Evolutionary conservation across 2,329 filamentous ascomycete species (phyloP), one percentile per base, ranked within the genome.

Genomic region (Eutypella sp.): DNA sequence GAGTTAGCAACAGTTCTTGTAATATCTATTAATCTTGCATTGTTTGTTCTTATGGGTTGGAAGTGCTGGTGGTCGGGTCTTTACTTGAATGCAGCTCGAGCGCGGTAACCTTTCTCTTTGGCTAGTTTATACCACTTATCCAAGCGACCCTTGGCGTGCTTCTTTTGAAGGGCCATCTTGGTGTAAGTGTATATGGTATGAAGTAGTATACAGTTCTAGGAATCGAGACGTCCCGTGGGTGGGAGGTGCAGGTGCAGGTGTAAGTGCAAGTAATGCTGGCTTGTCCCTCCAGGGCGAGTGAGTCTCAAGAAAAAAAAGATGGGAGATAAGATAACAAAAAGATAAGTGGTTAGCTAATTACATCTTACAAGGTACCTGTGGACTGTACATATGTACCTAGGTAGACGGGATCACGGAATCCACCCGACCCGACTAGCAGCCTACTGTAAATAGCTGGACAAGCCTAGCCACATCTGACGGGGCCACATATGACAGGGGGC

Each of bases 111-210:
- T 70, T 96, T 97, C 68, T 99, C 93, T 70, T 99, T 99, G 51
- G 93, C 93, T 61, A 97, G 84, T 66, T 91, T 92, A 72, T 97
- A 99, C 89, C 91, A 97, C 71, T 97, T 96, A 71, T 99, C 93
- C 62, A 96, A 78, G 81, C 92, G 91, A 69, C 92, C 92, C 75
- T 97, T 97, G 72, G 90, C 92, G 73, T 96, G 87, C 79, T 97
- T 97, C 79, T 97, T 96, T 65, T 97, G 89, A 62, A 97, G 92
- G 62, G 89, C 91, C 93, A 97, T 97, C 33, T 39, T 29, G 18
- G 24, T 40, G 42, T 41, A 33, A 40, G 40, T 27, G 39, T n/a
- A n/a, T n/a, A n/a, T n/a, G n/a, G n/a, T n/a, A n/a, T n/a, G n/a
- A n/a, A n/a, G n/a, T n/a, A n/a, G n/a, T n/a, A n/a, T n/a, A n/a